phyloP scores from a whole-genome alignment of 495 filamentous ascomycete genomes.

The Clavariopsis aquatica region DNA sequence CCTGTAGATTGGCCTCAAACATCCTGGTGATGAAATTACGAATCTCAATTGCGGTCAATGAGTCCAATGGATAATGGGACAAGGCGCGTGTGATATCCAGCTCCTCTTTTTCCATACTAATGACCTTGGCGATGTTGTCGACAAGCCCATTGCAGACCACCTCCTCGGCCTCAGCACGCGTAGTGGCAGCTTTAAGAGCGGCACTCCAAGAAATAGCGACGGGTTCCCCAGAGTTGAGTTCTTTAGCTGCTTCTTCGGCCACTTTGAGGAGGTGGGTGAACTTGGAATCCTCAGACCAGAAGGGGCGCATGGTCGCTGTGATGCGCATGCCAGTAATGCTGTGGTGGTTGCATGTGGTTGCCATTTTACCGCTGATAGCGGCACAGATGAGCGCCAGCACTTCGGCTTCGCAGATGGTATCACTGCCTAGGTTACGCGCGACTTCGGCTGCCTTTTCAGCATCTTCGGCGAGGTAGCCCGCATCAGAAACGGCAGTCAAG shows the following conservation, averaged over 20 bases:
- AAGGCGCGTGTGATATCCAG: slow-evolving; percentile 14
- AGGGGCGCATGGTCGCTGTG: slow-evolving; percentile 13
- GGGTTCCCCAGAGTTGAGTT: not conserved
- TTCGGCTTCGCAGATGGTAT: slow-evolving; percentile 17
- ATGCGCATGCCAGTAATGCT: slow-evolving; percentile 17
- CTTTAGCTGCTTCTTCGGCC: slow-evolving; percentile 4
- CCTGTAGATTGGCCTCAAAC: slow-evolving; percentile 29
- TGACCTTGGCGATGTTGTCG: slow-evolving; percentile 20
- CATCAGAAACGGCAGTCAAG: slow-evolving; percentile 30
- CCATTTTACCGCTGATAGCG: slow-evolving; percentile 2
- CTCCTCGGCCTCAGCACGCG: slow-evolving; percentile 18
- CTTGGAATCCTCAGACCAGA: slow-evolving; percentile 23
- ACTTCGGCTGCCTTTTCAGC: slow-evolving; percentile 16
- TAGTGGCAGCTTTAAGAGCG: slow-evolving; percentile 16
- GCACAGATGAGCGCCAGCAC: slow-evolving; percentile 8
- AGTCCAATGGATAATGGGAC: slow-evolving; percentile 14
- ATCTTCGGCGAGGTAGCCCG: slow-evolving; percentile 29
- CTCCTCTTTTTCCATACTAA: slow-evolving; percentile 22
- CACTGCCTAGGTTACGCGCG: slow-evolving; percentile 10
- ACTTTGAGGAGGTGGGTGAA: slow-evolving; percentile 11
- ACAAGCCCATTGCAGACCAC: slow-evolving; percentile 28
- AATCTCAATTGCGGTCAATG: slow-evolving; percentile 28
- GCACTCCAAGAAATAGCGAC: slow-evolving; percentile 13
- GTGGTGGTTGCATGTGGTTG: slow-evolving; percentile 10
- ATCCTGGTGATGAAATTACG: slow-evolving; percentile 28